These are phyloP conservation scores for Taphrina wiesneri DNA, from an alignment of 1,139 yeast genomes.

Conservation along the genomic window DNA sequence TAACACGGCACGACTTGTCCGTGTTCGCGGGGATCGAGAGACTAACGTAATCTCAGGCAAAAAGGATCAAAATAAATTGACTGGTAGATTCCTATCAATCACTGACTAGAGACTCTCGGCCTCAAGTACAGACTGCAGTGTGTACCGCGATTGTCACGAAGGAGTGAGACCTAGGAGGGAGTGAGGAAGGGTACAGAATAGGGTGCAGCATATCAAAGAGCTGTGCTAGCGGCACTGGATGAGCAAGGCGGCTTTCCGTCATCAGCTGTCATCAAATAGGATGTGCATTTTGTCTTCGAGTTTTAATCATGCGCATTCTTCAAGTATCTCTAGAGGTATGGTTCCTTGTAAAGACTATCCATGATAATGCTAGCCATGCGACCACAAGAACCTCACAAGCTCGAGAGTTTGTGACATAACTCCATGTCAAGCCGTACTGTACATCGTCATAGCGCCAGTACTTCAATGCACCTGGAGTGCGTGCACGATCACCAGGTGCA, in stretches of 20 bases:
- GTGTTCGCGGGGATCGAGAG: not conserved
- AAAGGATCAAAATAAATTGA: constrained; percentile 17
- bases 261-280: not conserved
- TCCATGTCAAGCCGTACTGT: too few relatives aligned
- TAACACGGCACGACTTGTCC: not conserved
- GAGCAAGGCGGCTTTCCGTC: not conserved
- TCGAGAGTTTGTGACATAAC: not conserved
- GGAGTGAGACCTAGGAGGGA: constrained; percentile 3
- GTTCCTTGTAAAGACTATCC: not conserved
- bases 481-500: too few relatives aligned
- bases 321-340: constrained; percentile 5
- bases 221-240: not conserved
- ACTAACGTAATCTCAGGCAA: constrained; percentile 3
- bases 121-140: not conserved
- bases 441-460: too few relatives aligned
- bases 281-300: constrained; percentile 24
- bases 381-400: not conserved
- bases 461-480: too few relatives aligned
- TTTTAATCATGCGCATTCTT: constrained; percentile 23
- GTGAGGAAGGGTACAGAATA: constrained; percentile 1
- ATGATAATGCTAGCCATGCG: not conserved
- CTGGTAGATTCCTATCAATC: not conserved
- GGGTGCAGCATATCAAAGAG: not conserved
- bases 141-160: not conserved
- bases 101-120: not conserved